These are phyloP conservation scores for Schizosaccharomyces lindneri DNA, from an alignment of 805 yeast species.

Conservation along the genomic window DNA sequence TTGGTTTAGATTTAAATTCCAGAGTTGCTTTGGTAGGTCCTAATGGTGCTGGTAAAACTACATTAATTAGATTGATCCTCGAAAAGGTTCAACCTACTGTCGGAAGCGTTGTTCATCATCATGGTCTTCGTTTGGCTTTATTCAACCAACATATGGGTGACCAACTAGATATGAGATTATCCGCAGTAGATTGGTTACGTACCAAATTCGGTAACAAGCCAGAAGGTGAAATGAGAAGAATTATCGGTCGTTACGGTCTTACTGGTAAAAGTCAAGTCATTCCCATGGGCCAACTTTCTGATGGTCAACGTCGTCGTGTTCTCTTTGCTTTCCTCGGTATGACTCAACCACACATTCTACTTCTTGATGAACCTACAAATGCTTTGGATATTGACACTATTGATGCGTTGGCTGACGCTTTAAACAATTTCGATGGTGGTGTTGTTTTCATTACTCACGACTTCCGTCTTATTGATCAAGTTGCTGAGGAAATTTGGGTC, in stretches of 20 bases:
- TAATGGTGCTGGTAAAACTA: constrained; percentile 18
- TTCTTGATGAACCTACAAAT: constrained; percentile 98
- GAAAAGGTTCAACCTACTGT: constrained; percentile 13
- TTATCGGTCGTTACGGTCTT: constrained; percentile 89
- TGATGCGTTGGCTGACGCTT: constrained; percentile 92
- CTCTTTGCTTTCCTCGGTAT: constrained; percentile 89
- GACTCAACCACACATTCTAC: constrained; percentile 79
- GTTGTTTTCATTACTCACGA: constrained; percentile 96
- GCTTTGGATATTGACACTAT: constrained; percentile 96
- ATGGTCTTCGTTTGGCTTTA: constrained; percentile 93
- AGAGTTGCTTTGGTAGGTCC: constrained; percentile 28
- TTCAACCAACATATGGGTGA: constrained; percentile 98
- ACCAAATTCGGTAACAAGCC: constrained; percentile 42
- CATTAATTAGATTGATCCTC: constrained; percentile 15
- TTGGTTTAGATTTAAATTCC: constrained; percentile 98
- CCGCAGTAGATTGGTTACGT: constrained; percentile 90
- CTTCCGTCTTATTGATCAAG: constrained; percentile 89
- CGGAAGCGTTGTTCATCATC: constrained; percentile 39
- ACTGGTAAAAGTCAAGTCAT: constrained; percentile 98
- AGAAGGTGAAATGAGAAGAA: constrained; percentile 10
- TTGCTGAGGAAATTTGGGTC: constrained; percentile 90
- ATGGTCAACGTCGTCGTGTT: constrained; percentile 97
- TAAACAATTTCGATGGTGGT: constrained; percentile 87
- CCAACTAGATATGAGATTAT: constrained; percentile 84
- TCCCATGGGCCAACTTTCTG: constrained; percentile 93